Evolutionary conservation across 1,284 basidiomycete genomes (phyloP).

Genomic region (Meira miltonrushii): DNA sequence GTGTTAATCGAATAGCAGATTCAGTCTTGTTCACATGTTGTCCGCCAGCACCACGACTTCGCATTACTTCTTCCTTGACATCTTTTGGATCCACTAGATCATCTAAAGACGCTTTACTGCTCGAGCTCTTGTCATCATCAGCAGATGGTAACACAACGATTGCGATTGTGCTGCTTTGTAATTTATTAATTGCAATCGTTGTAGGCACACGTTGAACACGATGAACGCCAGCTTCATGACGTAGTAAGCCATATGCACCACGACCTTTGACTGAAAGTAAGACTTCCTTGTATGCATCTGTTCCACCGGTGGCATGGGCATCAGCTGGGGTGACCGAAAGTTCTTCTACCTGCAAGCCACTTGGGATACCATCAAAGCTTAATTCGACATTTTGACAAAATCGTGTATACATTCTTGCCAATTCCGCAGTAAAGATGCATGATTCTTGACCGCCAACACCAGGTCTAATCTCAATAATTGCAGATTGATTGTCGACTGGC

Average conservation of each 20-base stretch:
- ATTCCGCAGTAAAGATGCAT: constrained; percentile 71
- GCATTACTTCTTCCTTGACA: constrained; percentile 86
- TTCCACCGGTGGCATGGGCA: constrained; percentile 48
- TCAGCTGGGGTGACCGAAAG: constrained; percentile 39
- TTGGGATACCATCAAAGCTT: too few species aligned
- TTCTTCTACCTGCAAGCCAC: constrained; percentile 31
- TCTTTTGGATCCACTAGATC: constrained; percentile 74
- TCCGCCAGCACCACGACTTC: constrained; percentile 90
- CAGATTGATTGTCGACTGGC: constrained; percentile 59
- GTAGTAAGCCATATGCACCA: constrained; percentile 71
- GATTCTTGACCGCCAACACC: constrained; percentile 90
- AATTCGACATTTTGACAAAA: constrained; percentile 39
- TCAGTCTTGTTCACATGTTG: constrained; percentile 99
- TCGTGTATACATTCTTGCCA: constrained; percentile 77
- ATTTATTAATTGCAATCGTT: constrained; percentile 77
- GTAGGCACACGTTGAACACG: constrained; percentile 88
- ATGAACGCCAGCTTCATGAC: constrained; percentile 92
- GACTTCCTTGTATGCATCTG: constrained; percentile 62
- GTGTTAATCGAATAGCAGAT: constrained; percentile 92
- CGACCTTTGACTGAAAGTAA: constrained; percentile 74
- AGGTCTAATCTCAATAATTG: constrained; percentile 81
- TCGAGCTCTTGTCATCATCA: constrained; percentile 12
- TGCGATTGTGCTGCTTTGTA: constrained; percentile 88
- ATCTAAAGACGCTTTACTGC: constrained; percentile 20
- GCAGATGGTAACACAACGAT: constrained; percentile 54